Base-by-base conservation (phyloP, 805 yeast genomes). In the Ogataea thermomethanolica region DNA sequence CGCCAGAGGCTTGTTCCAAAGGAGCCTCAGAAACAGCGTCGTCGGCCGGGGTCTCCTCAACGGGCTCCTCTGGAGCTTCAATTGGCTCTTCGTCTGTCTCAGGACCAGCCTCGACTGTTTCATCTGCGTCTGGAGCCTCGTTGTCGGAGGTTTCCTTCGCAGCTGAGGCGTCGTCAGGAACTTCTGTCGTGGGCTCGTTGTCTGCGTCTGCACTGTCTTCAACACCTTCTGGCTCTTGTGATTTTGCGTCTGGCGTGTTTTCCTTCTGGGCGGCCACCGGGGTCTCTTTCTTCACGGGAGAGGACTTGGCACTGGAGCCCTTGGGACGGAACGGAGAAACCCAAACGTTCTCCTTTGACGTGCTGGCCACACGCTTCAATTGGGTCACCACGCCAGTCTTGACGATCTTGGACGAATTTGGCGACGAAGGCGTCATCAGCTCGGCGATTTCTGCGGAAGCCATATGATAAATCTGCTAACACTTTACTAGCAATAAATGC, bases 291-390 rank as follows among this genome's bases (percentile, higher is more conserved):
- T 5, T 24, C 25, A 29, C 44, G 15, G 33, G 39, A 9, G 37
- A 31, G 21, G 20, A 36, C 33, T 34, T 28, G 26, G 11, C 23
- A 29, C 13, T 37, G 37, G 40, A 25, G 40, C 38, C 39, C 6
- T 32, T 25, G 7, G 44, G 45, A 44, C 63, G 54, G 46, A 58
- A 58, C 2, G 63, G 63, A n/a, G 63, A 58, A 6, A 55, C 51
- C 60, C 60, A 58, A 2, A 29, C 25, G 22, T 44, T 43, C 14
- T 44, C 48, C 30, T 45, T 52, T 24, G 49, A 35, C 5, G 30
- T 33, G 33, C 42, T 29, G 8, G 53, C 51, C 29, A 53, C 51
- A 28, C 51, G 47, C 26, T 46, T 45, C 44, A 53, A 37, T 43
- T 51, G 55, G 9, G 55, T 49, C 30, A 46, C 49, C 25, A 31